Evolutionary conservation across 192 early-diverging fungal genomes (phyloP).

Genomic region (Coemansia nantahalensis): DNA sequence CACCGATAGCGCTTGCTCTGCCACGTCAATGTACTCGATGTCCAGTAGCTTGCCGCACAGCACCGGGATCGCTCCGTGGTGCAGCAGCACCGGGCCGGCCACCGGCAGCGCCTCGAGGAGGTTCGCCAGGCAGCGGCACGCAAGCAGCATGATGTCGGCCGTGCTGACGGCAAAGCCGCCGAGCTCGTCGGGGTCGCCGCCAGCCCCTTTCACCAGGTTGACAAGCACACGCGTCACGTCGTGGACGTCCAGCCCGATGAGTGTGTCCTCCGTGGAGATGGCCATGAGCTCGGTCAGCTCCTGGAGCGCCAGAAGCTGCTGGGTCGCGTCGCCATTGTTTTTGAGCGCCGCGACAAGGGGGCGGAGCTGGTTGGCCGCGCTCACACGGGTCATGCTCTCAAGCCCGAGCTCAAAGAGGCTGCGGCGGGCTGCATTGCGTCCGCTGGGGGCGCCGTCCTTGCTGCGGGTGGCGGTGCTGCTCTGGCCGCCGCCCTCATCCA

Average conservation of each 20-base stretch:
- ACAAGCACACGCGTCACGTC: conserved; percentile 69
- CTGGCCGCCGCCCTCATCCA: conserved; percentile 1
- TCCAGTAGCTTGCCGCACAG: conserved; percentile 75
- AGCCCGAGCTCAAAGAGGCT: conserved; percentile 15
- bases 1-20: conserved; percentile 77
- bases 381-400: conserved; percentile 14
- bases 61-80: conserved; percentile 64
- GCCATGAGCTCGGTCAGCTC: conserved; percentile 75
- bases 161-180: conserved; percentile 23
- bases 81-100: conserved; percentile 60
- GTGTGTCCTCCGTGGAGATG: conserved; percentile 72
- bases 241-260: conserved; percentile 63
- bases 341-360: conserved; percentile 62
- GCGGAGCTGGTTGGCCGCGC: conserved; percentile 51
- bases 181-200: conserved; percentile 25
- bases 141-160: conserved; percentile 81
- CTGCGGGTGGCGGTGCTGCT: neutral
- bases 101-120: conserved; percentile 85
- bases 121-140: conserved; percentile 88
- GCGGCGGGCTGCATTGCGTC: neutral
- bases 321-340: conserved; percentile 56
- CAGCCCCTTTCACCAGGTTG: conserved; percentile 56
- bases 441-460: neutral
- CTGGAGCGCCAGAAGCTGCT: conserved; percentile 83
- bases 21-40: conserved; percentile 91